Base-by-base conservation (phyloP, 1,284 basidiomycete species). In the Somion occarium region DNA sequence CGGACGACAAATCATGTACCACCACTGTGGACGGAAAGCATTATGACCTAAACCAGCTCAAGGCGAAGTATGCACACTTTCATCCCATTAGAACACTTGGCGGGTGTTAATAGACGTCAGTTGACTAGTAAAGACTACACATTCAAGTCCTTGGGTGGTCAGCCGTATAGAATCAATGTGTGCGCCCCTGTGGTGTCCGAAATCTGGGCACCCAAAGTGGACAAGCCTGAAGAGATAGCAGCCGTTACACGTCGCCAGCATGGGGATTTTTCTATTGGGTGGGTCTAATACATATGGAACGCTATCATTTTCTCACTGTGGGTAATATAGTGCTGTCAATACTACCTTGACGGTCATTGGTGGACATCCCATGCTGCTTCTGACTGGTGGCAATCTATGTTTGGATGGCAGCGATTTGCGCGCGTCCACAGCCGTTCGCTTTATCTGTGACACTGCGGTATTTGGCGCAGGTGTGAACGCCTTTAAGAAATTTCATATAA, bases 201-300 rank as follows among this genome's bases (percentile, higher is more conserved):
- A 23, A 68, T 75, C 0, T 88, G 82, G 76, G 75, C 76, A 38
- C 62, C 78, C 12, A 73, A 76, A 38, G 73, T 80, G 3, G 71
- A 77, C 24, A 69, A 78, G 20, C 67, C 75, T n/a, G 73, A 69
- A 5, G 73, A 82, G 24, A 75, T 89, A 22, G 87, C 75, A 2
- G 87, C 76, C 0, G 79, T 87, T 56, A 74, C 82, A 43, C 74
- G 80, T 42, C 75, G 73, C 50, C 78, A 69, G 37, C 84, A 79
- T 53, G 79, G 83, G 0, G 83, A 88, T 63, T 82, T 90, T 65
- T 81, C 80, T 5, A 74, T 91, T 37, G 88, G 88, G 86, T 86
- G 59, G 58, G 81, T 64, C 24, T 15, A 24, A n/a, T 22, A 23
- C 42, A 19, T 43, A 43, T 43, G 20, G 3, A 13, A 43, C 13